Conservation (phyloP, 768 basidiomycete genomes). For the Sistotremastrum niveocremeum region DNA sequence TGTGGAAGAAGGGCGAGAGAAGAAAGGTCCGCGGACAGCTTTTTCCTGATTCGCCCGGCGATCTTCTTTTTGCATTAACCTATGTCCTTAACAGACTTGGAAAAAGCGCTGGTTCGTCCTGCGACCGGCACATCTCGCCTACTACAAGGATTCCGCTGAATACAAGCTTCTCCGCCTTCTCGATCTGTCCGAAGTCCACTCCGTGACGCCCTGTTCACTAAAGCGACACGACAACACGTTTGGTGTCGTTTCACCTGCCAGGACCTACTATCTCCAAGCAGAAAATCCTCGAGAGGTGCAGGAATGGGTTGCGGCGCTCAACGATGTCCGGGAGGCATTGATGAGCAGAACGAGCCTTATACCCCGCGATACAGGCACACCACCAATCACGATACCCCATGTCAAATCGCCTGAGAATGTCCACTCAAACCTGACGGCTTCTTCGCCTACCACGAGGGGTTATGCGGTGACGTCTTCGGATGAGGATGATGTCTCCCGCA, state of each 20-base stretch:
- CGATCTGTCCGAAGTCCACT: constrained; percentile 78
- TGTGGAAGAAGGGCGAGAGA: constrained; percentile 96
- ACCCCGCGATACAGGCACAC: constrained; percentile 27
- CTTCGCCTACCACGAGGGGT: constrained; percentile 22
- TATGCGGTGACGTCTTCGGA: constrained; percentile 62
- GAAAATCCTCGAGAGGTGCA: constrained; percentile 56
- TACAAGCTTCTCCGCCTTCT: constrained; percentile 85
- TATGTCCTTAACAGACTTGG: constrained; percentile 62
- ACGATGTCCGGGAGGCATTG: constrained; percentile 55
- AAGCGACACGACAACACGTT: constrained; percentile 86
- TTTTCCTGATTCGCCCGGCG: constrained; percentile 1
- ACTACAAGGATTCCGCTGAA: constrained; percentile 93
- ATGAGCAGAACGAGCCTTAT: constrained; percentile 28
- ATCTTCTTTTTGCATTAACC: constrained; percentile 2
- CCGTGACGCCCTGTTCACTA: constrained; percentile 73
- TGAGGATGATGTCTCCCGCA: constrained; percentile 53
- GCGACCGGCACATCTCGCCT: constrained; percentile 81
- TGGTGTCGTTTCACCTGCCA: constrained; percentile 76
- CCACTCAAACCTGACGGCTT: constrained; percentile 14
- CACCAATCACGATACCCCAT: constrained; percentile 22
- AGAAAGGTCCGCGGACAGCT: constrained; percentile 57
- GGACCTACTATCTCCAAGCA: constrained; percentile 89
- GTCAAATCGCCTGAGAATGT: constrained; percentile 21
- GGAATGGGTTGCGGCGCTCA: constrained; percentile 75
- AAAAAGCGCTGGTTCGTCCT: constrained; percentile 99